These are phyloP conservation scores for Geoglossum cookeanum DNA, from an alignment of 2,329 filamentous ascomycete genomes.

Conservation along the genomic window DNA sequence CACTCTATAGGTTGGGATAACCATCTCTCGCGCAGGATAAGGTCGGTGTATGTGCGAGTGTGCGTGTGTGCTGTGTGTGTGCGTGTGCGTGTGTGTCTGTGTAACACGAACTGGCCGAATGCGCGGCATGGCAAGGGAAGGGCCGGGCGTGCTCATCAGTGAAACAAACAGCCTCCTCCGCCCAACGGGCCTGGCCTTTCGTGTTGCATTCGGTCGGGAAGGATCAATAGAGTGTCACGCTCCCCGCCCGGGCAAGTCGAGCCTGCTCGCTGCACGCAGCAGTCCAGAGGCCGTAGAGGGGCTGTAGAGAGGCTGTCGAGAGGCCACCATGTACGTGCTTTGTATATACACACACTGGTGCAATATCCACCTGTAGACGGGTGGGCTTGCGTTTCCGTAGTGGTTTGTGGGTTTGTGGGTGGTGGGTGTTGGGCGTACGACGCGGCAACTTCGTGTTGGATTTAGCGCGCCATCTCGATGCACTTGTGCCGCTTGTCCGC, in stretches of 20 bases:
- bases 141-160: background rate
- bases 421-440: background rate
- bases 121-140: background rate
- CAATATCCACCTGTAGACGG: no score
- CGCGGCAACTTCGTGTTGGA: slow-evolving; percentile 1
- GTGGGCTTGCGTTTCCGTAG: no score
- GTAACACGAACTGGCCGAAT: background rate
- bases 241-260: background rate
- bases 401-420: background rate
- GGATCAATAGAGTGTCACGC: background rate
- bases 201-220: background rate
- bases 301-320: background rate
- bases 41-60: background rate
- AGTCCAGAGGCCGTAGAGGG: background rate
- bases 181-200: background rate
- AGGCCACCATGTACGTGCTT: no score
- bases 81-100: background rate
- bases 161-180: background rate
- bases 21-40: background rate
- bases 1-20: background rate
- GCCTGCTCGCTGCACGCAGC: background rate
- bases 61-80: background rate
- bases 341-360: no score
- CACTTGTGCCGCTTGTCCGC: background rate
- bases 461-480: slow-evolving; percentile 1